Conservation (phyloP, 345 rosid species). For the Raphanus raphanistrum region DNA sequence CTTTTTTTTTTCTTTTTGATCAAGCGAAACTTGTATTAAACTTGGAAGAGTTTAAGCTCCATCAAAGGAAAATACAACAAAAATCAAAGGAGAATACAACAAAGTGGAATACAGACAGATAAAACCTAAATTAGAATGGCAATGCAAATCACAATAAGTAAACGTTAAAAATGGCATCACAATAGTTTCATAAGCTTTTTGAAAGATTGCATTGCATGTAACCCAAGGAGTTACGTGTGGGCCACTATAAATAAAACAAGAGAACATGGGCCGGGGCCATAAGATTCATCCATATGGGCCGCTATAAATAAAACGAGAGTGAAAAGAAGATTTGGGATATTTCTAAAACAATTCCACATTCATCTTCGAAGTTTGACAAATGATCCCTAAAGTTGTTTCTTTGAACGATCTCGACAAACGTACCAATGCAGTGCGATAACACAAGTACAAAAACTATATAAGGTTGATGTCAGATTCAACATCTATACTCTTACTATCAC, state of each 20-base stretch:
- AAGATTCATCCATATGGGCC: not conserved
- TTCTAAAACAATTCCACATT: not conserved
- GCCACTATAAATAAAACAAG: not conserved
- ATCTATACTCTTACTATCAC: not conserved
- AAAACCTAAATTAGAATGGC: not conserved
- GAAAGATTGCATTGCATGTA: no score
- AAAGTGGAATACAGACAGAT: not conserved
- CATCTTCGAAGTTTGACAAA: not conserved
- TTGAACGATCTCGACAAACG: not conserved
- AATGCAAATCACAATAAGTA: not conserved
- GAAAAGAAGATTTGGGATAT: not conserved
- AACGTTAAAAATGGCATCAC: no score
- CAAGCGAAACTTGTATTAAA: not conserved
- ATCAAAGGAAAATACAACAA: not conserved
- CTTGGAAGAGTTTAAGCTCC: not conserved
- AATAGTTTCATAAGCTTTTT: no score
- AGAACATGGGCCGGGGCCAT: not conserved
- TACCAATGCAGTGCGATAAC: not conserved
- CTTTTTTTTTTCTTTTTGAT: not conserved
- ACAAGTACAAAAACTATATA: not conserved
- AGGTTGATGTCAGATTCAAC: not conserved
- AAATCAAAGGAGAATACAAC: not conserved
- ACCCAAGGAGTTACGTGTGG: not conserved
- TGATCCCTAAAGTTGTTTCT: not conserved
- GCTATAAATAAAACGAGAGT: not conserved